Evolutionary conservation across 306 rosid genomes (phyloP), one percentile per base, ranked within the genome.

Genomic region (Prunus kanzakura): DNA sequence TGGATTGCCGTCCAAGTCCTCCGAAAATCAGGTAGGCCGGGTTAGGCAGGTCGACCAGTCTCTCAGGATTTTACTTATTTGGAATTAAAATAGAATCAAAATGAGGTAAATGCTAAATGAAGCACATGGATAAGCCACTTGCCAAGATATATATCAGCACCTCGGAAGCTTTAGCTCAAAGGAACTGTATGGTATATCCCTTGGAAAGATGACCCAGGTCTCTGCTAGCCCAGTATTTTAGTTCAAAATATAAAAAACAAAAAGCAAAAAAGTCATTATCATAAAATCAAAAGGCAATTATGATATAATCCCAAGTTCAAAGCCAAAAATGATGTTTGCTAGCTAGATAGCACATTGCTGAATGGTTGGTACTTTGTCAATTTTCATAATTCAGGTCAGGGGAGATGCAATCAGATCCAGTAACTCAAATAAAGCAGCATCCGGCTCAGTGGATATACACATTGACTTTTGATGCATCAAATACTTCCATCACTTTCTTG

Each of bases 391-490:
- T 38, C 51, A 68, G 41, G 67, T 18, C 60, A 68, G 41, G 72
- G 12, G 27, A 56, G 72, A 66, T 16, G 50, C 61, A 14, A 35
- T 67, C 32, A 55, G 65, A 62, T 75, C 61, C 76, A 50, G 64
- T 52, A 49, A 49, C 43, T 52, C 30, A 74, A 38, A 23, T 23
- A 63, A 60, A 63, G 62, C 54, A 32, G 62, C 62, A 56, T 62
- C n/a, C 45, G 62, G 56, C 52, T 75, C 45, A 80, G 56, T 23
- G n/a, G 65, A 23, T 75, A 11, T 55, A 41, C 69, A 14, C 70
- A 46, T 71, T 70, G 81, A 79, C 83, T 54, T 60, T 49, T 25
- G 45, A 60, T 49, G 77, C 20, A 67, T 30, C 67, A 69, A 69
- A 50, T 70, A 29, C 60, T 6, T 58, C 41, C 79, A 67, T 52